Conservation (phyloP, 2,329 filamentous ascomycete genomes). For the Pestalotiopsis sp. region DNA sequence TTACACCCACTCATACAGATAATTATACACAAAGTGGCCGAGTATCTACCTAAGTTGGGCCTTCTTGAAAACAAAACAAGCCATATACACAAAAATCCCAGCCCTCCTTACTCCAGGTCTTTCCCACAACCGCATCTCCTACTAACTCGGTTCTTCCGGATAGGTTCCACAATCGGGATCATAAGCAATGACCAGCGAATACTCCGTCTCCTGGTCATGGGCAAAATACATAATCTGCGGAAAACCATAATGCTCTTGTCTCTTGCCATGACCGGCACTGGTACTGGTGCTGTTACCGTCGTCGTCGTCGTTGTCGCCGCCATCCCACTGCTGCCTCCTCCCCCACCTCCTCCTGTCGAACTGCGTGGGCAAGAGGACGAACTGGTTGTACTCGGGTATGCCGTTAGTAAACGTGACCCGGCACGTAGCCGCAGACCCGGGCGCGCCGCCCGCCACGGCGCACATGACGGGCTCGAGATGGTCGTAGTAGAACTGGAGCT, state of each 20-base stretch:
- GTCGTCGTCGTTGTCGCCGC: not conserved
- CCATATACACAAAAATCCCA: not conserved
- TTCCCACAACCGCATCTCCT: not conserved
- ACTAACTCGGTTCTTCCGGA: not conserved
- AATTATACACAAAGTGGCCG: too few species aligned
- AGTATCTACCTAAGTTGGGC: too few species aligned
- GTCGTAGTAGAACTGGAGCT: not conserved
- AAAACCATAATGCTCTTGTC: too few species aligned
- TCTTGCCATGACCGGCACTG: too few species aligned
- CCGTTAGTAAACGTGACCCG: not conserved
- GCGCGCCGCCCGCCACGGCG: not conserved
- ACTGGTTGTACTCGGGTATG: not conserved
- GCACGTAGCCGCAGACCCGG: not conserved
- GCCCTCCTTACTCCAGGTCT: not conserved
- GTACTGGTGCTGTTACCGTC: not conserved
- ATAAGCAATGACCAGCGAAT: not conserved
- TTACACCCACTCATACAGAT: too few species aligned
- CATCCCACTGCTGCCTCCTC: not conserved
- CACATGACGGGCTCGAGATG: not conserved
- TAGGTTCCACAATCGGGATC: not conserved
- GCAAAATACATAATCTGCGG: not conserved
- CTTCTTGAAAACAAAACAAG: too few species aligned
- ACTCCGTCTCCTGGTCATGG: not conserved
- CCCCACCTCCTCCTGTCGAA: not conserved
- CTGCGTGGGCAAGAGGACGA: not conserved